Conservation (phyloP, 306 rosid species). For the Canavalia gladiata region DNA sequence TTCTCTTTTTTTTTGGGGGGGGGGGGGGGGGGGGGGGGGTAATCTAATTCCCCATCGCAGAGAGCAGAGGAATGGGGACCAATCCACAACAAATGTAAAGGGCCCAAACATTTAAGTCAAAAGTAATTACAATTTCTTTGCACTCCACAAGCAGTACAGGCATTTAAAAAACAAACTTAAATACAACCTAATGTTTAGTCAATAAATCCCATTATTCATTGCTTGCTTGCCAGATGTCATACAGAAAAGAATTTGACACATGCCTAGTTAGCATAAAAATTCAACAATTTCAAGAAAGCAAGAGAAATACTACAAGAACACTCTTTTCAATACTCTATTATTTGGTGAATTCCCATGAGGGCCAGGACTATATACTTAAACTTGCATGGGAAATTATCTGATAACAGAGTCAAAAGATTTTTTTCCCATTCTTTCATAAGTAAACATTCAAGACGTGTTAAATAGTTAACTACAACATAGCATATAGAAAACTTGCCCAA, state of each 20-base stretch:
- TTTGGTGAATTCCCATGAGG: background rate
- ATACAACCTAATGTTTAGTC: background rate
- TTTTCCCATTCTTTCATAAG: background rate
- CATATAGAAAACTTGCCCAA: background rate
- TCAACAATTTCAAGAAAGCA: background rate
- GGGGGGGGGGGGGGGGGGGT: background rate
- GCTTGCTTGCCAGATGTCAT: background rate
- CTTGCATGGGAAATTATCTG: background rate
- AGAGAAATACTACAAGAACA: background rate
- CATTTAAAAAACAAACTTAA: background rate
- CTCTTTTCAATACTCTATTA: background rate
- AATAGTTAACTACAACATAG: background rate
- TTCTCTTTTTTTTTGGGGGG: too few relatives aligned
- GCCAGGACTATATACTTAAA: background rate
- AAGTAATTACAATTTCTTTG: background rate
- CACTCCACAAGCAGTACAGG: background rate
- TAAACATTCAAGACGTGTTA: background rate
- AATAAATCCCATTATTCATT: background rate
- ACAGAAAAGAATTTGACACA: background rate
- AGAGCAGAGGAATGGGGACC: background rate
- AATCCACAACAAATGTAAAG: background rate
- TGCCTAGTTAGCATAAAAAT: background rate
- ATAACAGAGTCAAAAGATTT: background rate
- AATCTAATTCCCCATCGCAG: background rate
- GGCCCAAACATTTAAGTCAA: background rate